phyloP scores from a whole-genome alignment of 257 asterid species.

The Solanum piurae region DNA sequence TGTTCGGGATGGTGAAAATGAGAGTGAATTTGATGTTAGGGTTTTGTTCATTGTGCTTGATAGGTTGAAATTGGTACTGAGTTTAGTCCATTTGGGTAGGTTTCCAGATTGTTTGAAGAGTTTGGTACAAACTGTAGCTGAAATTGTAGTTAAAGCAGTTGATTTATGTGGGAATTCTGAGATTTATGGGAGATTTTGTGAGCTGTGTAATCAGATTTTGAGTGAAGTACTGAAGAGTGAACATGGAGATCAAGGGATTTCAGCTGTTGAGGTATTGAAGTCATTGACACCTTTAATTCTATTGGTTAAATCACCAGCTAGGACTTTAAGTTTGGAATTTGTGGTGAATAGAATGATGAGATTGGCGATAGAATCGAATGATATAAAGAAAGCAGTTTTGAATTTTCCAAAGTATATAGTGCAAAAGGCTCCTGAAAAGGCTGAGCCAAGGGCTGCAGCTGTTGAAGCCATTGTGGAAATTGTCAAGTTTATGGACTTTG shows the following conservation, averaged over 20 bases:
- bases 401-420: conserved; percentile 74
- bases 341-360: conserved; percentile 52
- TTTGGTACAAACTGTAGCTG: conserved; percentile 64
- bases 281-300: conserved; percentile 51
- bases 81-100: conserved; percentile 65
- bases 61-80: conserved; percentile 54
- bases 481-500: conserved; percentile 51
- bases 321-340: conserved; percentile 56
- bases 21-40: conserved; percentile 38
- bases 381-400: conserved; percentile 44
- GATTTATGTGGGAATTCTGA: conserved; percentile 43
- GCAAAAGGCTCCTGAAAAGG: conserved; percentile 71
- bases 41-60: conserved; percentile 51
- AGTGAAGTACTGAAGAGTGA: conserved; percentile 48
- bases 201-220: conserved; percentile 42
- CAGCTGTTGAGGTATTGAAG: conserved; percentile 72
- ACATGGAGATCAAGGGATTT: conserved; percentile 62
- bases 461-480: conserved; percentile 70
- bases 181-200: conserved; percentile 45
- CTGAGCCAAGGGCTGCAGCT: conserved; percentile 76
- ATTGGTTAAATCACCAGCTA: conserved; percentile 41
- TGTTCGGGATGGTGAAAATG: conserved; percentile 25
- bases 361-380: conserved; percentile 31
- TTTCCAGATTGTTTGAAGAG: conserved; percentile 86
- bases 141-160: conserved; percentile 48